Conservation (phyloP, 2,329 filamentous ascomycete species). For the Xylariales sp. region DNA sequence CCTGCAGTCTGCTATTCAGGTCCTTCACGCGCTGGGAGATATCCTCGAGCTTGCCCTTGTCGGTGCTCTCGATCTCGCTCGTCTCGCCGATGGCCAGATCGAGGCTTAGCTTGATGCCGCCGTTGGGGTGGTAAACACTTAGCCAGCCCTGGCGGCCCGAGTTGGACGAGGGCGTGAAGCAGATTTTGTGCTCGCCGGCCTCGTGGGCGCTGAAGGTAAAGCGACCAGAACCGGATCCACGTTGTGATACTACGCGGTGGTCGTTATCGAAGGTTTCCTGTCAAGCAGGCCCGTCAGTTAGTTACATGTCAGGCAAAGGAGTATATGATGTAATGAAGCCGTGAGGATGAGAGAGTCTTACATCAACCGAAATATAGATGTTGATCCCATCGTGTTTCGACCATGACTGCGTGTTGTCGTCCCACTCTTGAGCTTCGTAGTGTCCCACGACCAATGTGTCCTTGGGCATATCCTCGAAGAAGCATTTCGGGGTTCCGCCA, state of each 20-base stretch:
- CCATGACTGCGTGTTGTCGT: constrained; percentile 65
- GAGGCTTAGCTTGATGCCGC: constrained; percentile 76
- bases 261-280: constrained; percentile 94
- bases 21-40: constrained; percentile 85
- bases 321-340: constrained; percentile 4
- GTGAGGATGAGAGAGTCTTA: constrained; percentile 11
- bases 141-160: constrained; percentile 69
- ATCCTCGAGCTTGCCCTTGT: constrained; percentile 89
- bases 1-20: constrained; percentile 78
- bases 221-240: constrained; percentile 68
- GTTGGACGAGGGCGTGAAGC: constrained; percentile 80
- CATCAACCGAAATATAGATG: constrained; percentile 88
- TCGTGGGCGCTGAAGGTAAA: constrained; percentile 97
- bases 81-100: constrained; percentile 95
- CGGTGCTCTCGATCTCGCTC: constrained; percentile 85
- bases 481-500: constrained; percentile 81
- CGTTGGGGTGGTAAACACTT: constrained; percentile 57
- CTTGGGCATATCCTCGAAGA: constrained; percentile 97
- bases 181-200: constrained; percentile 91
- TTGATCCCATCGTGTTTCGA: constrained; percentile 67
- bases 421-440: constrained; percentile 82
- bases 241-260: constrained; percentile 90
- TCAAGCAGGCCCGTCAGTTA: too few species aligned
- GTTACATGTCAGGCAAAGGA: background rate
- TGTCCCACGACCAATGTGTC: constrained; percentile 94